Conservation (phyloP, 176 grass and related monocot genomes). For the Poa pratensis region DNA sequence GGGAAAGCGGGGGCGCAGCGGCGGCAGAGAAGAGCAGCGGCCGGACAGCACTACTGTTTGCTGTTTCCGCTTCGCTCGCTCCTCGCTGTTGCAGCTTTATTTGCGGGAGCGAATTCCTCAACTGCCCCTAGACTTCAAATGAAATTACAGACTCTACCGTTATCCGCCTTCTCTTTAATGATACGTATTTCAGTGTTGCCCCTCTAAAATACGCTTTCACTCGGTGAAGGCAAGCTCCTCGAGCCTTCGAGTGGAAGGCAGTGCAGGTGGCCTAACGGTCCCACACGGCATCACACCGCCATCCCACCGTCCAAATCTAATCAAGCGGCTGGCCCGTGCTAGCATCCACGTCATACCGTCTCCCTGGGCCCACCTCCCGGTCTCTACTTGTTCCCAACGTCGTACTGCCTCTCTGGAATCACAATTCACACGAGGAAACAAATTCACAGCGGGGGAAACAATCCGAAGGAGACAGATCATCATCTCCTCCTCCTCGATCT, state of each 20-base stretch:
- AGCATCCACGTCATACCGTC: constrained; percentile 11
- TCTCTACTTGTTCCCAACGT: neutral
- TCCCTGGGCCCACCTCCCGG: neutral
- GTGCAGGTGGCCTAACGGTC: neutral
- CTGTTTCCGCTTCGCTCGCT: constrained; percentile 1
- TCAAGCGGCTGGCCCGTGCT: neutral
- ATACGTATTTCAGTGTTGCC: too few relatives aligned
- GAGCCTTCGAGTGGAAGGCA: constrained; percentile 42
- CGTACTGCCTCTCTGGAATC: neutral
- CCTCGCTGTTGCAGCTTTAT: constrained; percentile 30
- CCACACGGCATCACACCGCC: neutral
- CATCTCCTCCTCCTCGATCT: constrained; percentile 14
- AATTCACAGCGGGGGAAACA: neutral
- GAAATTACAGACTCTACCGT: too few relatives aligned
- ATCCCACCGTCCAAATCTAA: neutral
- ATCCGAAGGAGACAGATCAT: neutral
- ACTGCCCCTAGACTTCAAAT: too few relatives aligned
- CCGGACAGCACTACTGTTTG: neutral
- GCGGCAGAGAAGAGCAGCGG: constrained; percentile 1
- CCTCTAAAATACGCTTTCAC: neutral
- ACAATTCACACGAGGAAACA: neutral
- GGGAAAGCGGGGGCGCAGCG: constrained; percentile 23
- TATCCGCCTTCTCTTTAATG: too few relatives aligned
- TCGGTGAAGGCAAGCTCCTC: neutral
- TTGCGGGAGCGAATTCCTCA: neutral